Conservation (phyloP, 2,329 filamentous ascomycete species). For the Apiospora koreana region DNA sequence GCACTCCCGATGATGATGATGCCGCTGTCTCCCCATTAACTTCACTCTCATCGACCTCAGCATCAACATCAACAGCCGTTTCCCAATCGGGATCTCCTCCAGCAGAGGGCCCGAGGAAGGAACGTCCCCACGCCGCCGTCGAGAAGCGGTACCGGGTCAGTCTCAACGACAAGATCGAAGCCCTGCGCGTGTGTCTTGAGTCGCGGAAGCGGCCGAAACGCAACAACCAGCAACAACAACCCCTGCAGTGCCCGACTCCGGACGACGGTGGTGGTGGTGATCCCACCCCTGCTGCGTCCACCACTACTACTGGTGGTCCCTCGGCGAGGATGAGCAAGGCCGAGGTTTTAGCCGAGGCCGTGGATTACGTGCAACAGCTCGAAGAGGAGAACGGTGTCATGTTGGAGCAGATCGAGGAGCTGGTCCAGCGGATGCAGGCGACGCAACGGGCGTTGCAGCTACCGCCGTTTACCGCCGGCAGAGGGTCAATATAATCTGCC, state of each 20-base stretch:
- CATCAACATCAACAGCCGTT: too few species aligned
- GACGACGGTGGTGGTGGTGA: background rate
- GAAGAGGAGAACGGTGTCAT: background rate
- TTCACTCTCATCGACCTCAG: background rate
- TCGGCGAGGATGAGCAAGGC: background rate
- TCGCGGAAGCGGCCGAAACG: background rate
- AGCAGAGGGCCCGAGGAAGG: background rate
- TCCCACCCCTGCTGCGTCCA: background rate
- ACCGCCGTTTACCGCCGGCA: background rate
- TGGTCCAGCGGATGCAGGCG: background rate
- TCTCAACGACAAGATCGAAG: slow-evolving; percentile 7
- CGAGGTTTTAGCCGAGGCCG: background rate
- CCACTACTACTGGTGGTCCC: background rate
- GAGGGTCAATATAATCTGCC: background rate
- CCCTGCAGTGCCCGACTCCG: background rate
- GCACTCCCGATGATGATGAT: background rate
- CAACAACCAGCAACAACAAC: too few species aligned
- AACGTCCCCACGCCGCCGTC: background rate
- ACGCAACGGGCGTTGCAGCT: background rate
- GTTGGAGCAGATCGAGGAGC: background rate
- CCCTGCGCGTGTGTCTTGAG: background rate
- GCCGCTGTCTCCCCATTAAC: background rate
- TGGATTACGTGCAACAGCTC: background rate
- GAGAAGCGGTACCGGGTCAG: slow-evolving; percentile 4
- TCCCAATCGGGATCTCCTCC: background rate